phyloP scores from a whole-genome alignment of 768 basidiomycete species.

The Boletales sp. region DNA sequence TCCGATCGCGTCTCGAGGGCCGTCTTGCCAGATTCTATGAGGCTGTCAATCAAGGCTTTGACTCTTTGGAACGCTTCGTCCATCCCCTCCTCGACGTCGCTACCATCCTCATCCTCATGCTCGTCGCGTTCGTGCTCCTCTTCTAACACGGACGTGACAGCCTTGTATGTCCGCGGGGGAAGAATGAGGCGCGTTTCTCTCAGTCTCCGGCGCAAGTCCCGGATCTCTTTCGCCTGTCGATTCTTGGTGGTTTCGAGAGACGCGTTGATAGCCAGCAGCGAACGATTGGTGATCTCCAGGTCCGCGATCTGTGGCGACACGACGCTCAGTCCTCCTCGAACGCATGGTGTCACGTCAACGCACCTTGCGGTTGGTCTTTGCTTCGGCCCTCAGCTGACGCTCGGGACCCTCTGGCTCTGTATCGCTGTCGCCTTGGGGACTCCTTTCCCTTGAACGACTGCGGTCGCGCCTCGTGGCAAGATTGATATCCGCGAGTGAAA shows the following conservation, averaged over 20 bases:
- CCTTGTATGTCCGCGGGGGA: conserved; percentile 60
- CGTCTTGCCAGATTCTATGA: conserved; percentile 54
- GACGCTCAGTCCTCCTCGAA: not conserved
- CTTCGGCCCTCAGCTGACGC: conserved; percentile 60
- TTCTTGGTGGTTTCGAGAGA: conserved; percentile 78
- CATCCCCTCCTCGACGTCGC: conserved; percentile 35
- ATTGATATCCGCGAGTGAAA: conserved; percentile 12
- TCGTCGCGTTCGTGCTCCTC: conserved; percentile 42
- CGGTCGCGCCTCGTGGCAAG: conserved; percentile 13
- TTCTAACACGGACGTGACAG: conserved; percentile 47
- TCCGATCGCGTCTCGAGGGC: conserved; percentile 59
- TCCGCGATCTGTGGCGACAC: conserved; percentile 71
- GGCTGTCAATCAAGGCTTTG: conserved; percentile 56
- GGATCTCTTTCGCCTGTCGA: conserved; percentile 79
- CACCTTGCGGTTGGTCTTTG: conserved; percentile 88
- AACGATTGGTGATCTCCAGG: conserved; percentile 86
- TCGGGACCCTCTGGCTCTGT: conserved; percentile 36
- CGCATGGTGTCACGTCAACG: conserved; percentile 2
- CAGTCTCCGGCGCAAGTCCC: conserved; percentile 76
- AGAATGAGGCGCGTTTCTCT: conserved; percentile 79
- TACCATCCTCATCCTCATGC: conserved; percentile 37
- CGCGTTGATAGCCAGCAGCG: conserved; percentile 80
- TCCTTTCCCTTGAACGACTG: conserved; percentile 20
- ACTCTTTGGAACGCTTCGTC: conserved; percentile 65
- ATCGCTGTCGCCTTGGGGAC: conserved; percentile 30